Evolutionary conservation across 2,329 filamentous ascomycete species (phyloP).

Genomic region (Exophiala bonariae): DNA sequence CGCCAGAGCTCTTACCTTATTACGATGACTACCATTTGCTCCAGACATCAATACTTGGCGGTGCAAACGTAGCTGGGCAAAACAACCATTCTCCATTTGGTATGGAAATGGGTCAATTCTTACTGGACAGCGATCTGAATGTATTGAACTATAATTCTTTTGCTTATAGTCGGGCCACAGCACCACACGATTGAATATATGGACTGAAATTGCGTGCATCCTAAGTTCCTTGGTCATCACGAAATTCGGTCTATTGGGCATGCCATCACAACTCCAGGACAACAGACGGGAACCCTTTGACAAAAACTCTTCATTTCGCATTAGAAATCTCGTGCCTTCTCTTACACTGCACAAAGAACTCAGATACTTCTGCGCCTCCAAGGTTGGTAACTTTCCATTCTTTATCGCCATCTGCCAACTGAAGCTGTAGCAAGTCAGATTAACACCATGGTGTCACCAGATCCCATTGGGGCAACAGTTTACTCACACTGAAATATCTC

Average conservation of each 20-base stretch:
- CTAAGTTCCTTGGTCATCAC: no score
- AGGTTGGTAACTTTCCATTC: conserved; percentile 11
- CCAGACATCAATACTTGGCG: no score
- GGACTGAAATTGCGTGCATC: neutral
- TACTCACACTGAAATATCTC: conserved; percentile 17
- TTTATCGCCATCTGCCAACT: conserved; percentile 6
- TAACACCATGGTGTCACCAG: no score
- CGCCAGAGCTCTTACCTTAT: conserved; percentile 1
- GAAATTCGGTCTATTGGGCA: no score
- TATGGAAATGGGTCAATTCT: conserved; percentile 39
- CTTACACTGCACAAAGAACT: conserved; percentile 8
- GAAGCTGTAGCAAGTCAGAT: neutral
- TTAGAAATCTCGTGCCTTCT: conserved; percentile 5
- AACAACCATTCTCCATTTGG: conserved; percentile 30
- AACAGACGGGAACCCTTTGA: neutral
- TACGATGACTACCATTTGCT: neutral
- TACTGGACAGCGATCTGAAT: conserved; percentile 36
- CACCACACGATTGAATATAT: neutral
- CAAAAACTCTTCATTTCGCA: neutral
- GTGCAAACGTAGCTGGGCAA: neutral
- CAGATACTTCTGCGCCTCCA: conserved; percentile 9
- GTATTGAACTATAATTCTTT: conserved; percentile 9
- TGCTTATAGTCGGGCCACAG: conserved; percentile 5
- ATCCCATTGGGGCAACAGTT: no score
- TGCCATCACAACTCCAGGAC: no score